These are phyloP conservation scores for Solanum etuberosum DNA, from an alignment of 257 asterid genomes.

Conservation along the genomic window DNA sequence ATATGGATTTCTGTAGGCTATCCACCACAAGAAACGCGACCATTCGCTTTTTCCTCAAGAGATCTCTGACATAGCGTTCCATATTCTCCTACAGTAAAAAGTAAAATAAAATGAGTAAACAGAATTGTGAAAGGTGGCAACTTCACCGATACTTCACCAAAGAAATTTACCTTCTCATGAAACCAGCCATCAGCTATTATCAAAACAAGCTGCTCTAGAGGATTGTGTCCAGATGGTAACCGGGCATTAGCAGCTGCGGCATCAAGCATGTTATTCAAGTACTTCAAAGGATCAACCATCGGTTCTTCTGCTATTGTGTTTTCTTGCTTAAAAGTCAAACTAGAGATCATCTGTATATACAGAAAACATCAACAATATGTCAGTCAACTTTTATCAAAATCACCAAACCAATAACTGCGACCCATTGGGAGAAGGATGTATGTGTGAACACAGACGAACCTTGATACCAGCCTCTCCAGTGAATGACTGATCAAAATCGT, in stretches of 20 bases:
- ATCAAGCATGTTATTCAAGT: conserved; percentile 61
- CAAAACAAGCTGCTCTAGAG: conserved; percentile 91
- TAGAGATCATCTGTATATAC: conserved; percentile 68
- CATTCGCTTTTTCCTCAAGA: conserved; percentile 68
- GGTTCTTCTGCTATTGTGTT: conserved; percentile 72
- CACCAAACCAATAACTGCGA: background rate
- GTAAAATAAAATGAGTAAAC: background rate
- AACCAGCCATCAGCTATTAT: conserved; percentile 88
- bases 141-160: background rate
- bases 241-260: conserved; percentile 53
- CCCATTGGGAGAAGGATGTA: background rate
- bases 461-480: conserved; percentile 79
- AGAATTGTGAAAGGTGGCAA: background rate
- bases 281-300: conserved; percentile 71
- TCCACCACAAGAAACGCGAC: conserved; percentile 81
- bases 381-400: background rate
- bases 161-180: conserved; percentile 58
- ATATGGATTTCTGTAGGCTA: conserved; percentile 56
- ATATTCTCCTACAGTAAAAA: conserved; percentile 36
- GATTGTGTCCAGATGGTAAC: conserved; percentile 74
- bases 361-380: background rate
- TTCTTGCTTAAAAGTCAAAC: conserved; percentile 84
- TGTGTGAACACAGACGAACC: conserved; percentile 28
- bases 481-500: conserved; percentile 78
- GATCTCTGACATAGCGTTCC: conserved; percentile 64